A percentile compares a stretch with the other conserved stretches of the same genome.
These are phyloP conservation scores for Hanseniaspora gamundiae DNA, from an alignment of 1,139 yeast species.

Conservation along the genomic window DNA sequence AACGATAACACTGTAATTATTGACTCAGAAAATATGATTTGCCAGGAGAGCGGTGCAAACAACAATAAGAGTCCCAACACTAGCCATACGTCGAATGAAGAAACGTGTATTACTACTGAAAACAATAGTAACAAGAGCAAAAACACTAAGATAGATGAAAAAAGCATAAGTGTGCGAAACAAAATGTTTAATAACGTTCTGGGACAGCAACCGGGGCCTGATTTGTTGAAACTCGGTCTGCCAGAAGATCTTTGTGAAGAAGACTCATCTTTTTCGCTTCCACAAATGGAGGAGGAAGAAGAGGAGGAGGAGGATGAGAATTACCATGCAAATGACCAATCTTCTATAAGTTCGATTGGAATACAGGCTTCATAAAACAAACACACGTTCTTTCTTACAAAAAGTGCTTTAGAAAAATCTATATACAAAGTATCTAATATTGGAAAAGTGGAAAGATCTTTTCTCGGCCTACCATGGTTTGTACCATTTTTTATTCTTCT, in stretches of 20 bases:
- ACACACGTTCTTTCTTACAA: no score
- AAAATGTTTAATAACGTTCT: background rate
- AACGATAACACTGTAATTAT: no score
- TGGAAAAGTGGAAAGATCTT: background rate
- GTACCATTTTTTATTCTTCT: constrained; percentile 6
- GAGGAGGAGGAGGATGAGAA: no score
- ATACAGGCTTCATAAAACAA: no score
- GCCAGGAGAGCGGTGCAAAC: background rate
- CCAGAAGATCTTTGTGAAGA: background rate
- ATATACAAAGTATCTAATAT: background rate
- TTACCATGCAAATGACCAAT: background rate
- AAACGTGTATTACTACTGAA: background rate
- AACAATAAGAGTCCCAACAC: background rate
- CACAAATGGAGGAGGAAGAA: background rate
- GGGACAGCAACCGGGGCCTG: background rate
- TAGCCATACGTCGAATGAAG: no score
- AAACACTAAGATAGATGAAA: background rate
- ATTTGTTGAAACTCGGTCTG: background rate
- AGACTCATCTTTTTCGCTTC: background rate
- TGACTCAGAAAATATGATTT: no score
- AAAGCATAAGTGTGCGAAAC: background rate
- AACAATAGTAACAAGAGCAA: background rate
- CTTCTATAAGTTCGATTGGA: background rate
- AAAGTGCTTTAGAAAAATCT: no score
- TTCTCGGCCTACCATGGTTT: constrained; percentile 6